A percentile compares a stretch with the other conserved stretches of the same genome.
Conservation (phyloP, 2,329 filamentous ascomycete species). For the Metarhizium anisopliae region DNA sequence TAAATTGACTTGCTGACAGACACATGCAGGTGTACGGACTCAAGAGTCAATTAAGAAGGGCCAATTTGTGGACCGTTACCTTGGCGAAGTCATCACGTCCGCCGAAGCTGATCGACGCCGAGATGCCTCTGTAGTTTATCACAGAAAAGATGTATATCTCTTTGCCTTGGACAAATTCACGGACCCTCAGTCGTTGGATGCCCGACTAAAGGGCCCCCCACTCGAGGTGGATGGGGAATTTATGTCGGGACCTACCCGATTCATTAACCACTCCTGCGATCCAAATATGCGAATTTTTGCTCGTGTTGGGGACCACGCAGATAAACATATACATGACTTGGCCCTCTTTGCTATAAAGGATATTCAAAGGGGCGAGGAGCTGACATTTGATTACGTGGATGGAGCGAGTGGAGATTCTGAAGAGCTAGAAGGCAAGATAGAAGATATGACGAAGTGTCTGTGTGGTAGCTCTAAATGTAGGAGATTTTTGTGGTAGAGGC, state of each 20-base stretch:
- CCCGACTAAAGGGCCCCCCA: slow-evolving; percentile 44
- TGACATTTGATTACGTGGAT: slow-evolving; percentile 75
- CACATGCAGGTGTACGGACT: slow-evolving; percentile 48
- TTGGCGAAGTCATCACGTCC: slow-evolving; percentile 61
- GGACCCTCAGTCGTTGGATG: slow-evolving; percentile 44
- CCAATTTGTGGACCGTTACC: slow-evolving; percentile 72
- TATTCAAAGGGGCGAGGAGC: slow-evolving; percentile 56
- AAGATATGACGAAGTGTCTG: slow-evolving; percentile 48
- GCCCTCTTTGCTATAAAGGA: slow-evolving; percentile 65
- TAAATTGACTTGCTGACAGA: neutral
- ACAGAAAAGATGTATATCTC: slow-evolving; percentile 68
- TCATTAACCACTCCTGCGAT: slow-evolving; percentile 76
- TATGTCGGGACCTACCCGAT: slow-evolving; percentile 68
- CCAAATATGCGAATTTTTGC: slow-evolving; percentile 75
- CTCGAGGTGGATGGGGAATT: slow-evolving; percentile 64
- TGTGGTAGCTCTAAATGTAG: slow-evolving; percentile 61
- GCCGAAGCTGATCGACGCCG: slow-evolving; percentile 58
- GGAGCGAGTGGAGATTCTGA: slow-evolving; percentile 45
- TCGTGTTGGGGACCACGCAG: slow-evolving; percentile 66
- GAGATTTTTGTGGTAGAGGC: slow-evolving; percentile 54
- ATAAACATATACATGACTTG: slow-evolving; percentile 66
- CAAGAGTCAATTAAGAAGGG: slow-evolving; percentile 56
- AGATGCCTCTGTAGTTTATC: slow-evolving; percentile 39
- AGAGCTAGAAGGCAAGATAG: slow-evolving; percentile 27
- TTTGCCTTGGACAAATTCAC: slow-evolving; percentile 77